Base-by-base conservation (phyloP, 768 basidiomycete species). In the Cystobasidium tubakii region DNA sequence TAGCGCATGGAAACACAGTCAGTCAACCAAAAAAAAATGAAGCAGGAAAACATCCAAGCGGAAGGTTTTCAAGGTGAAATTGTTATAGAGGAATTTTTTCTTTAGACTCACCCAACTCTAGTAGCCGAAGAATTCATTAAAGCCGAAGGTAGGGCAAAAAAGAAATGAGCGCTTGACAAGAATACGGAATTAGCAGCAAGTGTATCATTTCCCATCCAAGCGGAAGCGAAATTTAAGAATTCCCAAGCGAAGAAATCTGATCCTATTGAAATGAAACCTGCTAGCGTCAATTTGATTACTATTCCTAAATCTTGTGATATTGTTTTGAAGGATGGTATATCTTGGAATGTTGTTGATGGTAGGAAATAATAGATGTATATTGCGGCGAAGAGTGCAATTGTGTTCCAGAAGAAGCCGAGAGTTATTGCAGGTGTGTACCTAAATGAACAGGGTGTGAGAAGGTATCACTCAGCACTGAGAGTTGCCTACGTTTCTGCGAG, bases 191-290 rank as follows among this genome's bases (percentile, higher is more conserved):
- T 71, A 1, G 69, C 69, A 23, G 69, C 69, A 9, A 71, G 36
- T 12, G n/a, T 27, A 27, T 31, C n/a, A 31, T 13, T 36, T 33
- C 69, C 69, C 21, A 71, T 46, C 33, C 53, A 44, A 31, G 69
- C 69, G 1, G 69, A 71, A 19, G 55, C 53, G 29, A 71, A 60
- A 36, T 39, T 60, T 21, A 71, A 44, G 69, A 42, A 55, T 31
- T 71, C 69, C 69, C 69, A 71, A 29, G 69, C 69, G 29, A 55
- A 71, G 27, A 53, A 71, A 44, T 60, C 69, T 17, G 69, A 55
- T 27, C 69, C 53, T 34, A 44, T 60, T 25, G 12, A 15, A 27
- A 71, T 19, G 21, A 60, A 55, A 13, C 69, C 69, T 27, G 69
- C 69, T 29, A 62, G 21, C 4, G 50, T 55, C n/a, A 71, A 55